Evolutionary conservation across 352 stramenopile genomes (phyloP).

Genomic region (Hyaloperonospora brassicae): DNA sequence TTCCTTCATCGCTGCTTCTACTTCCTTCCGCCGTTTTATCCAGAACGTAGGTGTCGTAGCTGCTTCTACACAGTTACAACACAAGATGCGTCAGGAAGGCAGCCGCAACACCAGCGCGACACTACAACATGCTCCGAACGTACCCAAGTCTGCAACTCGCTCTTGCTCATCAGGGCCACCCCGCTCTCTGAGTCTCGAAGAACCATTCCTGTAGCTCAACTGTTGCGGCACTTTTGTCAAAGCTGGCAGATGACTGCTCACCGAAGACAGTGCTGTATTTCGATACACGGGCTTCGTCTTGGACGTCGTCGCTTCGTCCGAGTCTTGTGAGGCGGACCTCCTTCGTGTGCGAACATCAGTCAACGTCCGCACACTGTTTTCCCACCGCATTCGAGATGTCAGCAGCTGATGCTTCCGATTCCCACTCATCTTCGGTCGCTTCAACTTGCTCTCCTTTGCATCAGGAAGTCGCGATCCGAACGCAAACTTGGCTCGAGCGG

Average conservation of each 20-base stretch:
- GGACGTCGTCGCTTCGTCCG: conserved; percentile 4
- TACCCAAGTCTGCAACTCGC: conserved; percentile 9
- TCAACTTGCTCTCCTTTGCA: conserved; percentile 6
- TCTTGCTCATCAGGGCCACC: conserved; percentile 6
- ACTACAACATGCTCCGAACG: neutral
- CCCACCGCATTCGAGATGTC: conserved; percentile 1
- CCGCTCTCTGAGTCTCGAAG: conserved; percentile 10
- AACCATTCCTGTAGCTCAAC: neutral
- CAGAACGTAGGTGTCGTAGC: conserved; percentile 31
- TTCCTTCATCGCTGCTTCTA: conserved; percentile 26
- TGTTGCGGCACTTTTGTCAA: conserved; percentile 17
- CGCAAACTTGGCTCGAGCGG: conserved; percentile 17
- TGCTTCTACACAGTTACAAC: conserved; percentile 4
- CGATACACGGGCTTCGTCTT: conserved; percentile 9
- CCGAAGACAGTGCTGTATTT: conserved; percentile 9
- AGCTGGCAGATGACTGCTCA: conserved; percentile 17
- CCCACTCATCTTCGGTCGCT: conserved; percentile 5
- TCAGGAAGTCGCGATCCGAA: conserved; percentile 25
- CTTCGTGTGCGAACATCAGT: conserved; percentile 11
- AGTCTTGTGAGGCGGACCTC: conserved; percentile 14
- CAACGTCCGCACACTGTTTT: neutral
- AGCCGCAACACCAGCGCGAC: neutral
- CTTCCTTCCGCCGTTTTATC: conserved; percentile 28
- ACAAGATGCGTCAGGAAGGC: conserved; percentile 1
- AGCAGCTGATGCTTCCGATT: conserved; percentile 1